Base-by-base conservation (phyloP, 1,284 basidiomycete genomes). In the Dichomitus squalens region DNA sequence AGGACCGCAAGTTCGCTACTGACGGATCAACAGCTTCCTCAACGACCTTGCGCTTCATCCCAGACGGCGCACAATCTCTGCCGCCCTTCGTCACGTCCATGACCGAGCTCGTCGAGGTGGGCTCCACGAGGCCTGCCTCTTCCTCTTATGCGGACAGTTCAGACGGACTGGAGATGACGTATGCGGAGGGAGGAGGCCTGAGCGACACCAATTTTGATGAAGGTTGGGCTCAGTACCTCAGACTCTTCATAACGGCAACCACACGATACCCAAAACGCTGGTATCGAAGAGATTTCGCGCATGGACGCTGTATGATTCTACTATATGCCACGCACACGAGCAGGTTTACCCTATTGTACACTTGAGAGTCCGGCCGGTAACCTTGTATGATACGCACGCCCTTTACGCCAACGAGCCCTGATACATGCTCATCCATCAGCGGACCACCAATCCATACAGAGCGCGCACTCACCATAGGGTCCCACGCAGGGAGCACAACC, bases 401-500 rank as follows among this genome's bases (percentile, higher is more conserved):
- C n/a, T 31, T 31, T 11, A 31, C 29, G 29, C 29, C 29, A 31
- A 31, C 11, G 29, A 31, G 29, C 29, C 29, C 29, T 31, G 29
- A 31, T 31, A 31, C 29, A 11, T 11, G 29, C 29, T 5, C 29
- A 31, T 31, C 29, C 5, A 11, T 31, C 11, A 11, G 29, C 29
- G 29, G 5, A 5, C 29, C 29, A n/a, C n/a, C n/a, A n/a, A n/a
- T 31, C 11, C 29, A 31, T 11, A 31, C 29, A 25, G 21, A n/a
- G 18, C 41, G 34, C 18, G 9, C 7, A 71, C 84, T 62, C 66
- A 90, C 93, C 92, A 96, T 93, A 7, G 94, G 93, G 73, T 95
- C 94, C 93, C 93, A 96, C 44, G 90, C 81, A 9, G 93, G 87
- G 35, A 96, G 75, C 29, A 91, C 84, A 36, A 83, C 74, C 56